Evolutionary conservation across 2,329 filamentous ascomycete genomes (phyloP).

Genomic region (Xylaria sp.): DNA sequence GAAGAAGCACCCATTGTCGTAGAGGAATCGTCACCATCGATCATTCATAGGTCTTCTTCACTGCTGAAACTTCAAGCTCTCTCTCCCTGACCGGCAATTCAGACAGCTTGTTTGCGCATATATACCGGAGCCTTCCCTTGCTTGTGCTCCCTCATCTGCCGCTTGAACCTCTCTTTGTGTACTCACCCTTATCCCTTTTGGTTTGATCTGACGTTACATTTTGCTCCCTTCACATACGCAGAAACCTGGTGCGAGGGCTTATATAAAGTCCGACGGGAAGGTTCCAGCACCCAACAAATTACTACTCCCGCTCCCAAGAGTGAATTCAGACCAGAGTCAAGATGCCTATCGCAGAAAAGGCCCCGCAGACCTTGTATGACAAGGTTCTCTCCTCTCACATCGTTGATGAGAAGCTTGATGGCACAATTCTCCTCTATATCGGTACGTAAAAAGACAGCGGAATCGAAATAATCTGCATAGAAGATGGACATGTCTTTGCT

Average conservation of each 20-base stretch:
- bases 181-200: neutral
- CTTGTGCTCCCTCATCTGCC: neutral
- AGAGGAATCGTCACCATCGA: neutral
- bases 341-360: conserved; percentile 70
- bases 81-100: neutral
- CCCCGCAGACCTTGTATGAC: conserved; percentile 90
- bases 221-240: neutral
- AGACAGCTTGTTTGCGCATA: neutral
- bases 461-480: conserved; percentile 17
- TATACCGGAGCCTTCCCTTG: conserved; percentile 23
- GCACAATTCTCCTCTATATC: conserved; percentile 92
- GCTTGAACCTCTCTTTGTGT: neutral
- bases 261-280: conserved; percentile 6
- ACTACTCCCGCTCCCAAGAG: neutral
- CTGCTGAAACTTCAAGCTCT: conserved; percentile 4
- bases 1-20: neutral
- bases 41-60: conserved; percentile 1
- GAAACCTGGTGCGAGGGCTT: neutral
- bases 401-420: conserved; percentile 94
- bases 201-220: neutral
- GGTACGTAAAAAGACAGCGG: conserved; percentile 64
- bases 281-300: conserved; percentile 10
- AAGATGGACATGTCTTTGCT: conserved; percentile 23
- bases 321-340: too few species aligned
- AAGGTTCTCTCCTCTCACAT: conserved; percentile 96